Percentiles rank a stretch among this genome's conserved stretches.
These are phyloP conservation scores for Vitis cinerea DNA, from an alignment of 164 flowering plant genomes.

Conservation along the genomic window DNA sequence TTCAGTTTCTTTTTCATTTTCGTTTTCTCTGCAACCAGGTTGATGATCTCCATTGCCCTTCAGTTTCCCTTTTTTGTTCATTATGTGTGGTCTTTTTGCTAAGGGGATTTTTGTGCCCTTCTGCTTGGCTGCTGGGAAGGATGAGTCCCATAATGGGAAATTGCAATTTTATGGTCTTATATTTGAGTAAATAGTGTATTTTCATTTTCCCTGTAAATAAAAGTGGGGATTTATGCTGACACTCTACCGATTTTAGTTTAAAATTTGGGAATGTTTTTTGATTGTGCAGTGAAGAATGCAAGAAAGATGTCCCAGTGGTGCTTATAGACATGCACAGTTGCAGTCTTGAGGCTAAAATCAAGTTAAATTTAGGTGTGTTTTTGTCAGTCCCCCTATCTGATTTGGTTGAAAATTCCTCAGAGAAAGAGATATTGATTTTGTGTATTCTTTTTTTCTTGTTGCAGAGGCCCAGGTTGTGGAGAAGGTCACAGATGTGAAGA, in stretches of 20 bases:
- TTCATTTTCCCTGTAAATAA: too few relatives aligned
- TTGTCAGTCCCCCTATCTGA: neutral
- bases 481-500: conserved; percentile 46
- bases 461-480: conserved; percentile 74
- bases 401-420: neutral
- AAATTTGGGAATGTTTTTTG: neutral
- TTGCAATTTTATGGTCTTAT: too few relatives aligned
- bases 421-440: neutral
- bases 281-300: conserved; percentile 68
- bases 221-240: neutral
- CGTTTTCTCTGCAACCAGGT: too few relatives aligned
- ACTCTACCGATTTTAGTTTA: too few relatives aligned
- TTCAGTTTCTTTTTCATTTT: too few relatives aligned
- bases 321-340: conserved; percentile 82
- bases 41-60: too few relatives aligned
- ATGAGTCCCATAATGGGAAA: too few relatives aligned
- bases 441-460: neutral
- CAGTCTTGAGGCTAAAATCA: conserved; percentile 85
- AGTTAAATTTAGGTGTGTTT: conserved; percentile 67
- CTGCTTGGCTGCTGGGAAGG: too few relatives aligned
- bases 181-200: too few relatives aligned
- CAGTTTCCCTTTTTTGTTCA: too few relatives aligned
- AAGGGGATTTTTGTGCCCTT: too few relatives aligned
- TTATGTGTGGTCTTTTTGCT: too few relatives aligned
- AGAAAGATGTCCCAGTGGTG: conserved; percentile 76